Evolutionary conservation across 2,329 filamentous ascomycete species (phyloP), one percentile per base, ranked within the genome.

Genomic region (Rugonectria rugulosa): DNA sequence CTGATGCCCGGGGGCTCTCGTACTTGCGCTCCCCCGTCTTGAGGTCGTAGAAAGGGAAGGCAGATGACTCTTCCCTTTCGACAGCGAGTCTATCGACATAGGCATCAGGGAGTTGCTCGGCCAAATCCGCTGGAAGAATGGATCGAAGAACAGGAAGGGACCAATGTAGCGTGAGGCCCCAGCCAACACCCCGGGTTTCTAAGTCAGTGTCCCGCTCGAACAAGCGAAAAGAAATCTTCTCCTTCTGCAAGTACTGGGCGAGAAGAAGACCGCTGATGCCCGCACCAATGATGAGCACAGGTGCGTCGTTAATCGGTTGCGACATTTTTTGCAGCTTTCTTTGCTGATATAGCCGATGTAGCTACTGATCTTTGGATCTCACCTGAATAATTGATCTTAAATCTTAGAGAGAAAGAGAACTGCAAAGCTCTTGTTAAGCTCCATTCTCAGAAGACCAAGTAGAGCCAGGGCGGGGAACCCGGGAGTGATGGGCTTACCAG

Each of bases 161-260:
- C 85, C 85, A 88, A 66, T 88, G 83, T 53, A 88, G 73, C 0
- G 85, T 88, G 53, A 88, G 73, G 3, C 84, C 86, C 87, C 85
- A 88, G 58, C 86, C 85, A 4, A 77, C 73, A 17, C 72, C 81
- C 26, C 78, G 81, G 23, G 75, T 75, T 53, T 70, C 73, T 36
- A 81, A 73, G 34, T 80, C 75, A 5, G 65, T 53, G 59, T 83
- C 79, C n/a, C 81, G 77, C 64, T 85, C 83, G 61, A 82, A 85
- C 45, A 86, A 73, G 23, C 69, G 75, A 62, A 78, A 82, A 5
- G 75, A 67, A 6, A 80, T 65, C 9, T 53, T 61, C n/a, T 65
- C 54, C 21, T 62, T 69, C 44, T 65, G 67, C 3, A 76, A 63
- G 10, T 67, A 56, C 57, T 76, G 73, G 4, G 73, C 73, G 6